Evolutionary conservation across 1,284 basidiomycete genomes (phyloP).

Genomic region (Hypsizygus ulmarius): DNA sequence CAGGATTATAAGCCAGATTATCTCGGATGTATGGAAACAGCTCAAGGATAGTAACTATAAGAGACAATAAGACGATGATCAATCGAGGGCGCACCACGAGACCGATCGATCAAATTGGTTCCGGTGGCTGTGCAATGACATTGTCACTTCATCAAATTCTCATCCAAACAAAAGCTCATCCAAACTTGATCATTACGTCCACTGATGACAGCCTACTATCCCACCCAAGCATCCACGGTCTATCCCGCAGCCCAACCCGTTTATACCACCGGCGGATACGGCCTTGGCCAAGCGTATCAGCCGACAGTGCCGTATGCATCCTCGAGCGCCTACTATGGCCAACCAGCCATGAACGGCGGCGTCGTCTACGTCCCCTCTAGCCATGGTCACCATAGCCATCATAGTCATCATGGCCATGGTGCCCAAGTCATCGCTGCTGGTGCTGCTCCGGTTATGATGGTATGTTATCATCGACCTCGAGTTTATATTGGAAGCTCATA

Average conservation of each 20-base stretch:
- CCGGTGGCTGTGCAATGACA: too few relatives aligned
- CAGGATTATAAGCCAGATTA: too few relatives aligned
- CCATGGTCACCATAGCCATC: conserved; percentile 19
- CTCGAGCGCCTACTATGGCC: conserved; percentile 21
- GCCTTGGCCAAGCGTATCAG: conserved; percentile 25
- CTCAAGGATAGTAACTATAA: too few relatives aligned
- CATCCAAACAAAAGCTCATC: background rate
- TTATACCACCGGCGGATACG: conserved; percentile 28
- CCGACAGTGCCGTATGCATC: conserved; percentile 19
- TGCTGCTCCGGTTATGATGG: conserved; percentile 28
- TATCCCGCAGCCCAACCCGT: conserved; percentile 27
- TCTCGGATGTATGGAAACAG: too few relatives aligned
- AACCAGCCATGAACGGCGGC: conserved; percentile 21
- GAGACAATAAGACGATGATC: too few relatives aligned
- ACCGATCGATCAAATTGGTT: too few relatives aligned
- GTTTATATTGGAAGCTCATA: conserved; percentile 2
- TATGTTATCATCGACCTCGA: conserved; percentile 17
- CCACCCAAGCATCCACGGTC: conserved; percentile 30
- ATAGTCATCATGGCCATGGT: conserved; percentile 23
- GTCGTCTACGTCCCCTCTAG: conserved; percentile 23
- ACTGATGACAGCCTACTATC: conserved; percentile 28
- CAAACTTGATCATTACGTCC: background rate
- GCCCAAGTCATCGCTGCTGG: conserved; percentile 16
- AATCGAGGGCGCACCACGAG: too few relatives aligned
- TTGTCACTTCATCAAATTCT: background rate